Evolutionary conservation across 495 filamentous ascomycete species (phyloP), one percentile per base, ranked within the genome.

Genomic region (Cercophora newfieldiana): DNA sequence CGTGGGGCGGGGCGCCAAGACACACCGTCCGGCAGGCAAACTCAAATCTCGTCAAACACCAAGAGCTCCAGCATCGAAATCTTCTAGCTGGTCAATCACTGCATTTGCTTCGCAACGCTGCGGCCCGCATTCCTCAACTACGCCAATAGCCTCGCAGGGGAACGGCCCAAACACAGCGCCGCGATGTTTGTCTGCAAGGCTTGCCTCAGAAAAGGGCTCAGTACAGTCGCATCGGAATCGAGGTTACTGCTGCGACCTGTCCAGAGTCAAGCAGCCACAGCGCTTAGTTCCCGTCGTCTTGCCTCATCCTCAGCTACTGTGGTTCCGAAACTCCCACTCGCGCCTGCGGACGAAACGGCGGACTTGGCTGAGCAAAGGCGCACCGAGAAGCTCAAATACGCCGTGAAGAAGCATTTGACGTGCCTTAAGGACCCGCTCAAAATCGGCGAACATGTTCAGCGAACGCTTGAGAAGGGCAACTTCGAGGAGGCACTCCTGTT

Each of bases 341-440:
- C 37, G 2, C 4, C 37, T 14, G 37, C 12, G 18, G 37, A 44
- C 37, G 2, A 14, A 14, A 44, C 12, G 24, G n/a, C 37, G 12
- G 18, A 49, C 12, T 1, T 31, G 14, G 26, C 25, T n/a, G 54
- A 57, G 29, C 18, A 30, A 30, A 61, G 24, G 29, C 63, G 59
- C 7, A 25, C 54, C 25, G 53, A 69, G 60, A 66, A 67, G 64
- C 59, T 72, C 18, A 69, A 77, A 28, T 72, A 69, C 61, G 71
- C 71, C 25, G 79, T 77, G 22, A 71, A 67, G n/a, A 80, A 80
- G 70, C 88, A 93, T 64, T 68, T 96, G 56, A 74, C 81, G 67
- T 89, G 86, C 76, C 68, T 91, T 59, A 74, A 77, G 30, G 91
- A 97, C 72, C 90, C 89, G 6, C 72, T 85, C 25, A 81, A 84